Base-by-base conservation (phyloP, 805 yeast species). In the Wickerhamiella alocasiicola region DNA sequence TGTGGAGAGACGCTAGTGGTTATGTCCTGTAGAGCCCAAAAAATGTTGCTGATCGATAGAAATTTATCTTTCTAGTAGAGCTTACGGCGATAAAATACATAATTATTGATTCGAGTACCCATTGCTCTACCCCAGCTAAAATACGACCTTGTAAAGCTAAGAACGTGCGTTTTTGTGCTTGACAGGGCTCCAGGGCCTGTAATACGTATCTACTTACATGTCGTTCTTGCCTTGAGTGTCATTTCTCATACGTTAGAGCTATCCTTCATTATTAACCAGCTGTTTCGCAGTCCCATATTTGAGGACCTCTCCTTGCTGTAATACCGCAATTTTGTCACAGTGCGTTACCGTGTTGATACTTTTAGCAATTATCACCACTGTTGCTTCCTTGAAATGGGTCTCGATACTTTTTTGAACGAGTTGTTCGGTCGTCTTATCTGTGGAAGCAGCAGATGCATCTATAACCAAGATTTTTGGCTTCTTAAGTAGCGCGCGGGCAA, bases 301-400 rank as follows among this genome's bases (percentile, higher is more conserved):
- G 7, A 23, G 9, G 7, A 23, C 11, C 26, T 23, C 11, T 7
- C 26, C 26, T 23, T 11, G 7, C 11, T 23, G 9, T 3, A 83
- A 62, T 1, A 80, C 83, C 43, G 81, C 59, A 16, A 82, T 77
- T 45, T 71, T 68, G 53, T 83, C 94, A 48, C 78, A 75, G 53
- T 81, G 91, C 72, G 81, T 61, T 37, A 82, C 74, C 0, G 94
- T 81, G 49, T 81, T 81, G 38, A 83, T 63, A 50, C 94, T 70
- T 55, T 82, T 94, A 0, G 94, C 94, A 53, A 82, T 83, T 0
- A 94, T 81, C 48, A 82, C 57, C 46, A 83, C 81, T 0, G 94
- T 83, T 49, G 76, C 70, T 41, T 76, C 72, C 27, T 60, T 66
- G 55, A 82, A 81, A 49, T 72, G 76, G 2, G 60, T 53, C 43